Evolutionary conservation across 1,139 yeast species (phyloP).

Genomic region (Geotrichum australiense): DNA sequence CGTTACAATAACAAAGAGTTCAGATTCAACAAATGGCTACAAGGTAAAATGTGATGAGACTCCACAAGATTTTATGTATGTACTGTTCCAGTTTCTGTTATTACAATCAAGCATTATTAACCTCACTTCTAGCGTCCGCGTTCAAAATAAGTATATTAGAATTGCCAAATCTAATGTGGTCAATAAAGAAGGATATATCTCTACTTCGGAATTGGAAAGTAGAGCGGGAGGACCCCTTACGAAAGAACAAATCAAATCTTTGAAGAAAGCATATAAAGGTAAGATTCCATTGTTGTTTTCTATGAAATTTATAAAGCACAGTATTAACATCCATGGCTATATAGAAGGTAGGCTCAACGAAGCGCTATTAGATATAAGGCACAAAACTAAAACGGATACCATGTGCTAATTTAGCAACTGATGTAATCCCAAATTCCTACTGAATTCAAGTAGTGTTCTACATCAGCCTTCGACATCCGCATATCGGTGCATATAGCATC

Average conservation of each 20-base stretch:
- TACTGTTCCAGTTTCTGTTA: neutral
- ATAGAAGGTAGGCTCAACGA: conserved; percentile 38
- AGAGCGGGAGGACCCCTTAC: conserved; percentile 33
- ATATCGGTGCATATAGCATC: conserved; percentile 71
- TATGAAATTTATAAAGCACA: neutral
- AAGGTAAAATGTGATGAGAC: conserved; percentile 5
- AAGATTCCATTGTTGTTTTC: conserved; percentile 1
- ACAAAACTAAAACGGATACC: conserved; percentile 35
- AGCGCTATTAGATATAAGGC: conserved; percentile 37
- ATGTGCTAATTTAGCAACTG: conserved; percentile 29
- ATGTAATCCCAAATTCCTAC: conserved; percentile 31
- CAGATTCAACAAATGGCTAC: conserved; percentile 9
- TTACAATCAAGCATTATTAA: neutral
- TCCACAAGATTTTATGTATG: conserved; percentile 20
- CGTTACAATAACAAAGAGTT: conserved; percentile 18
- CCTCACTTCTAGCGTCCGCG: conserved; percentile 12
- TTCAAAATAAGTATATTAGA: conserved; percentile 26
- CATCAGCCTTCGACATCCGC: conserved; percentile 49
- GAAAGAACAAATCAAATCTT: conserved; percentile 26
- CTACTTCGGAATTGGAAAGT: conserved; percentile 27
- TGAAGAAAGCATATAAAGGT: conserved; percentile 34
- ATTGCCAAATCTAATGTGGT: conserved; percentile 23
- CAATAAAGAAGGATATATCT: conserved; percentile 24
- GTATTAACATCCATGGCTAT: neutral
- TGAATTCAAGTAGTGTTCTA: conserved; percentile 30